Base-by-base conservation (phyloP, 2,329 filamentous ascomycete species). In the Colletotrichum simmondsii region DNA sequence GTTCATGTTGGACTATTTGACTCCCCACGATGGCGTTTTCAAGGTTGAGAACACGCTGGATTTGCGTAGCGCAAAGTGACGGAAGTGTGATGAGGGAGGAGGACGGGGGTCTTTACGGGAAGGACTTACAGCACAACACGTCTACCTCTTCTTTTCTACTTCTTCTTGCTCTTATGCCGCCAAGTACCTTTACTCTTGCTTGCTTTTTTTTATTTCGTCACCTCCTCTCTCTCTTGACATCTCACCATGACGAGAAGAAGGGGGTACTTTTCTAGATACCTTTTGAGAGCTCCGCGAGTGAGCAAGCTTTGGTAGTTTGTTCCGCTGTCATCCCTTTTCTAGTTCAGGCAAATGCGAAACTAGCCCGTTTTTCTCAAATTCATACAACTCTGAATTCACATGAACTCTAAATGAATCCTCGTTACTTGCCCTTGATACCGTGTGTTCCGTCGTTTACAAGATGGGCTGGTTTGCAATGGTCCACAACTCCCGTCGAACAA, bases 41-140 rank as follows among this genome's bases (percentile, higher is more conserved):
- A 53, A 35, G 30, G 59, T 53, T 65, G 35, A 26, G 19, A 19
- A 24, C 16, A 16, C 22, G 49, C 37, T 42, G 37, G 16, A 56
- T 42, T 62, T 53, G 22, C 52, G 54, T 19, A 22, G 24, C 53
- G 60, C 52, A 65, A 65, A n/a, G 62, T 32, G 8, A n/a, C 24
- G 63, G 19, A 6, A 16, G 24, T 26, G 57, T 16, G 16, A 37
- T 35, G 56, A 24, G 32, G 37, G 42, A 32, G 59, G 24, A 32
- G 30, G 24, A 46, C 2, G 12, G 16, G 37, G 37, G 32, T 8
- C 32, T 19, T 42, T 19, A 42, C 30, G 59, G 65, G 42, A 58
- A 49, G 68, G 57, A 68, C 22, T 59, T 60, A 62, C 56, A 57
- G 61, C 57, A 68, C 58, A 53, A 42, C 30, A 62, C 42, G 42